Percentiles rank a stretch among this genome's conserved stretches.
phyloP scores from a whole-genome alignment of 352 stramenopile species.

The Phytophthora tubulina region DNA sequence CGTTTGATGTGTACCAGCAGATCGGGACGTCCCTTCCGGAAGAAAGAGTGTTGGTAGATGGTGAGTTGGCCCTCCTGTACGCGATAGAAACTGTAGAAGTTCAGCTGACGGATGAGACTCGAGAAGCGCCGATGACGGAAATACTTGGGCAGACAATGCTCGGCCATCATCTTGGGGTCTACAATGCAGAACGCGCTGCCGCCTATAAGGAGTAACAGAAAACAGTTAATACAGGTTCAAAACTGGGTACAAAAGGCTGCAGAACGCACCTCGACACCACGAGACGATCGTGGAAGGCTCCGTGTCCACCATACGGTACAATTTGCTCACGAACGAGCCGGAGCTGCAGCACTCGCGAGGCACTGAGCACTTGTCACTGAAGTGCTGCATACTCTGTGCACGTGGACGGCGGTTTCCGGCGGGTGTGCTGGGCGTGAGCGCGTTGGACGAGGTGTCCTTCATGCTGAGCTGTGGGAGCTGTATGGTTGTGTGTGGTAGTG shows the following conservation, averaged over 20 bases:
- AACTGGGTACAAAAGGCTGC: not conserved
- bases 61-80: conserved; percentile 88
- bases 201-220: conserved; percentile 39
- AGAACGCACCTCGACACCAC: conserved; percentile 69
- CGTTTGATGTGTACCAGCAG: conserved; percentile 89
- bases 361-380: conserved; percentile 39
- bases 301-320: conserved; percentile 88
- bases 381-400: conserved; percentile 66
- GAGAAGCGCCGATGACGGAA: conserved; percentile 92
- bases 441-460: conserved; percentile 34
- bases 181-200: conserved; percentile 93
- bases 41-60: conserved; percentile 90
- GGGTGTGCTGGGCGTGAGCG: not conserved
- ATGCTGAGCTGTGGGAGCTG: conserved; percentile 30
- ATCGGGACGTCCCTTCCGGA: conserved; percentile 83
- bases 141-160: conserved; percentile 92
- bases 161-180: conserved; percentile 89
- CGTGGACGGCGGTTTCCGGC: conserved; percentile 48
- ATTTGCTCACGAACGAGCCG: conserved; percentile 87
- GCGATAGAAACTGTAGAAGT: conserved; percentile 94
- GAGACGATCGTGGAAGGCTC: conserved; percentile 84
- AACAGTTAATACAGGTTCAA: not conserved
- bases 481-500: conserved; percentile 16
- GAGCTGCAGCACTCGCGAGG: conserved; percentile 66
- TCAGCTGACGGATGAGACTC: conserved; percentile 91